Evolutionary conservation across 768 basidiomycete genomes (phyloP), one percentile per base, ranked within the genome.

Genomic region (Rhizopogon vesiculosus): DNA sequence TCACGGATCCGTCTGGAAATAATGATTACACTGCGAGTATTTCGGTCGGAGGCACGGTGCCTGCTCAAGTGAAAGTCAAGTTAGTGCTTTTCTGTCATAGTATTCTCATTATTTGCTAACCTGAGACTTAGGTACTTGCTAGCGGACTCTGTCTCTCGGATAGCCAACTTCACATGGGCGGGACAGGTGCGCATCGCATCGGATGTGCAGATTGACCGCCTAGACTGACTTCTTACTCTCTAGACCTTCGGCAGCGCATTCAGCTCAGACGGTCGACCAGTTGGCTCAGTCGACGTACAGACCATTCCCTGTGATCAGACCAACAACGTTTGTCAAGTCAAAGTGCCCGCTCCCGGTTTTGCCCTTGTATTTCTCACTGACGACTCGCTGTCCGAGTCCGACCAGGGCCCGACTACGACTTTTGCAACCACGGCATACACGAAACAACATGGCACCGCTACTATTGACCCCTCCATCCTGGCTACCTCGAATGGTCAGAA

Each of bases 91-190:
- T 6, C 29, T 16, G n/a, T n/a, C 16, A 25, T 18, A 6, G 15
- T 8, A 22, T 19, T 43, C 35, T n/a, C 10, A 39, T 46, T 59
- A 0, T 13, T 16, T 13, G 42, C 9, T 53, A 29, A 10, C 25
- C 25, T 12, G 3, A 22, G 25, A 10, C 18, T 41, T 45, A 83
- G 84, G 62, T 89, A 86, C 62, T 74, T 88, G 28, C 56, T 62
- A 0, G 85, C 88, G 0, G 63, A 73, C 0, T 79, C 79, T 1
- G 83, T 89, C 3, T 72, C 80, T 1, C 78, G 82, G 55, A 85
- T 81, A 63, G 75, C 72, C 51, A 84, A 88, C 62, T 82, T 91
- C 56, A 85, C 82, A 0, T 92, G 90, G 89, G 90, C 86, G 3
- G 83, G 83, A 5, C 91, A 89, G 73, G 86, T 86, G 45, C 38